Evolutionary conservation across 805 yeast genomes (phyloP).

Genomic region (Candida maltosa): DNA sequence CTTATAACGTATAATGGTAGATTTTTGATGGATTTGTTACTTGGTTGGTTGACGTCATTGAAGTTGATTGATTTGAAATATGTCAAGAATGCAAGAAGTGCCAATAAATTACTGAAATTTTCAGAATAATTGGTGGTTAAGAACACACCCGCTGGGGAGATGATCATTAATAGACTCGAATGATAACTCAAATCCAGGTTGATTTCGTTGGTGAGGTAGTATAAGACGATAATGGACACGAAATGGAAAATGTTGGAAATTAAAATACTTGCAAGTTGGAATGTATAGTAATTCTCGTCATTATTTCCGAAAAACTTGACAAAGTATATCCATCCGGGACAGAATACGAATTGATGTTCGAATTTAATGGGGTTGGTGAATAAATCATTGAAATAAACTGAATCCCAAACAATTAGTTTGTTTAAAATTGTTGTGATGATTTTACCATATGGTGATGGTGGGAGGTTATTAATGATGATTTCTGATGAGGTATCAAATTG

Average conservation of each 20-base stretch:
- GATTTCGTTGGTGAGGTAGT: slow-evolving; percentile 40
- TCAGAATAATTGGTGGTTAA: slow-evolving; percentile 75
- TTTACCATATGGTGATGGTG: slow-evolving; percentile 2
- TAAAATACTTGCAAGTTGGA: slow-evolving; percentile 6
- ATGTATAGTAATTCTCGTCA: slow-evolving; percentile 11
- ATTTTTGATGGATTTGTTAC: slow-evolving; percentile 18
- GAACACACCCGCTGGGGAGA: slow-evolving; percentile 83
- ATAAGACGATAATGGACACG: slow-evolving; percentile 45
- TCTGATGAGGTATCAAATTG: slow-evolving; percentile 50
- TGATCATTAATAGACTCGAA: slow-evolving; percentile 44
- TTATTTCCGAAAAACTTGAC: slow-evolving; percentile 28
- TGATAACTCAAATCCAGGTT: slow-evolving; percentile 23
- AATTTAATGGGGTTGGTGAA: slow-evolving; percentile 49
- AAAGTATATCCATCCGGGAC: slow-evolving; percentile 70
- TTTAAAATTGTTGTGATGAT: slow-evolving; percentile 27
- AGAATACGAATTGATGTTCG: slow-evolving; percentile 91
- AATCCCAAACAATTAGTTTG: slow-evolving; percentile 78
- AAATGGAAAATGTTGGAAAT: slow-evolving; percentile 48
- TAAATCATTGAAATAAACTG: slow-evolving; percentile 67
- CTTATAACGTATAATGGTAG: slow-evolving; percentile 36
- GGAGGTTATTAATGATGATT: slow-evolving; percentile 23
- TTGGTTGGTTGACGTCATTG: slow-evolving; percentile 12
- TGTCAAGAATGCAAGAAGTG: slow-evolving; percentile 53
- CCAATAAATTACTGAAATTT: slow-evolving; percentile 58
- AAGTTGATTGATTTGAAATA: slow-evolving; percentile 37